Conservation (phyloP, 2,329 filamentous ascomycete genomes). For the Penicillium sp. region DNA sequence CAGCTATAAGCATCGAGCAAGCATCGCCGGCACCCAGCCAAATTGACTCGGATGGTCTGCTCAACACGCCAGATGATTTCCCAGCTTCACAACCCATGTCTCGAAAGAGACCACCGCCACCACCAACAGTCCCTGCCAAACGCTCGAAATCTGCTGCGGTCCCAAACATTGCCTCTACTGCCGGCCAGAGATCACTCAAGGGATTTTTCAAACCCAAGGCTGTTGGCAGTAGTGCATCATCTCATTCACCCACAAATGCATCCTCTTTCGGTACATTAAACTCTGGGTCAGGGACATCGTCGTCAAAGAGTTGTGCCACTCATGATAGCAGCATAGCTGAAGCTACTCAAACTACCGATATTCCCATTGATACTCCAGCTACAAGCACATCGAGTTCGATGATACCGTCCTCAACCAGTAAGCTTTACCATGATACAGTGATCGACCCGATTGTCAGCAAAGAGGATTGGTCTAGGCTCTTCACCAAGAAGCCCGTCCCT, state of each 20-base stretch:
- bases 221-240: neutral
- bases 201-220: constrained; percentile 75
- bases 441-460: constrained; percentile 70
- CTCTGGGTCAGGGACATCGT: neutral
- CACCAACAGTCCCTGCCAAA: constrained; percentile 45
- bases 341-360: neutral
- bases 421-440: constrained; percentile 49
- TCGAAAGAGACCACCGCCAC: constrained; percentile 43
- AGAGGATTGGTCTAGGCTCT: constrained; percentile 82
- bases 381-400: neutral
- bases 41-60: neutral
- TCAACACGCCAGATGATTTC: neutral
- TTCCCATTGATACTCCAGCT: neutral
- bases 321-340: neutral
- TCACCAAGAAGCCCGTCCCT: constrained; percentile 72
- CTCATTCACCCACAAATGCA: neutral
- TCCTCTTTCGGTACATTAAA: too few relatives aligned
- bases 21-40: neutral
- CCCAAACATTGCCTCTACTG: constrained; percentile 30
- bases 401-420: constrained; percentile 8
- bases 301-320: neutral
- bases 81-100: constrained; percentile 14
- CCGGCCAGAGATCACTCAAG: constrained; percentile 65
- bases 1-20: neutral
- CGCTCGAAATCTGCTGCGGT: constrained; percentile 49